These are phyloP conservation scores for Microbotryum saponariae DNA, from an alignment of 1,284 basidiomycete species.

Conservation along the genomic window DNA sequence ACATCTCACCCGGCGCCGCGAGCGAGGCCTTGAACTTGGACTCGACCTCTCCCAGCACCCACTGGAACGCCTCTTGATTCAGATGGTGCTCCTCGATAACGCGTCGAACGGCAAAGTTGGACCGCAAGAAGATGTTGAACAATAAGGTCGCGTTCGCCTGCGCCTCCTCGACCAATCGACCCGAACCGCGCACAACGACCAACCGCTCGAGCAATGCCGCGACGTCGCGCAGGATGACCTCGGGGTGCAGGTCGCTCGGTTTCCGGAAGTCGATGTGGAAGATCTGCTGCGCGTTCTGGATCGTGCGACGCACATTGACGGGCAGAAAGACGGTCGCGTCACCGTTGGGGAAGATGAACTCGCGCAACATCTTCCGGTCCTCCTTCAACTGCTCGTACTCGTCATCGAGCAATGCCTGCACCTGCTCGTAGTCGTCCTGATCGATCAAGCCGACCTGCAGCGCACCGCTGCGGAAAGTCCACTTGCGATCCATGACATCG, in stretches of 20 bases:
- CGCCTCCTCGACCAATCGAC: slow-evolving; percentile 62
- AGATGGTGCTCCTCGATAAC: slow-evolving; percentile 81
- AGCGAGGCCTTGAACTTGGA: slow-evolving; percentile 86
- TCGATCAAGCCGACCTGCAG: slow-evolving; percentile 93
- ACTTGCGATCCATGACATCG: slow-evolving; percentile 70
- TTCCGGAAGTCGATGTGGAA: slow-evolving; percentile 94
- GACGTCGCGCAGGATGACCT: slow-evolving; percentile 74
- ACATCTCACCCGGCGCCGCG: slow-evolving; percentile 96
- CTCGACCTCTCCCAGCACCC: slow-evolving; percentile 95
- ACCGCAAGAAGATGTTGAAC: slow-evolving; percentile 88
- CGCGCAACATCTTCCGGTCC: slow-evolving; percentile 69
- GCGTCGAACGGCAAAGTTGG: slow-evolving; percentile 71
- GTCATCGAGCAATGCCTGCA: slow-evolving; percentile 83
- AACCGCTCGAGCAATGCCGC: slow-evolving; percentile 62
- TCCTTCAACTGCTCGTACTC: slow-evolving; percentile 70
- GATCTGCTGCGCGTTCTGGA: slow-evolving; percentile 92
- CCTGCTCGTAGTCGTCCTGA: slow-evolving; percentile 59
- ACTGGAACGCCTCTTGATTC: slow-evolving; percentile 87
- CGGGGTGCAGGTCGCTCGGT: slow-evolving; percentile 83
- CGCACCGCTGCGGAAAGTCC: slow-evolving; percentile 51
- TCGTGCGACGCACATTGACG: slow-evolving; percentile 87
- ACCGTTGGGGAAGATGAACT: slow-evolving; percentile 66
- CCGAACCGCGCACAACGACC: slow-evolving; percentile 79
- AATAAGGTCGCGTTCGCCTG: slow-evolving; percentile 85
- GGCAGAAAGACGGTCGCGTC: slow-evolving; percentile 73